Conservation (phyloP, 108 stramenopile species). For the Conticribra guillardii region DNA sequence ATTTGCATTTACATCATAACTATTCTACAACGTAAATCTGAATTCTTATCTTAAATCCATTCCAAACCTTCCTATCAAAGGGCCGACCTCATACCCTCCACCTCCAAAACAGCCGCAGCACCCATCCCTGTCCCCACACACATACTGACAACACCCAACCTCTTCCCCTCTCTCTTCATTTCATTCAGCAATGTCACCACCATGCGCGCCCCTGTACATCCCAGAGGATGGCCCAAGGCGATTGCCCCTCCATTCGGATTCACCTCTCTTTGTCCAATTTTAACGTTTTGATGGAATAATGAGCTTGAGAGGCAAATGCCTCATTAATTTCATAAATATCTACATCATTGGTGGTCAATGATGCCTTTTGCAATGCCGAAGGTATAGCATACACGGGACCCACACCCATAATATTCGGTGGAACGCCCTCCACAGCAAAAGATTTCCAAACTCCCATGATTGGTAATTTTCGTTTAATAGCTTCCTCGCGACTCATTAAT, state of each 20-base stretch:
- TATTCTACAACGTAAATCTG: no score
- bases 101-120: slow-evolving; percentile 94
- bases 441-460: slow-evolving; percentile 84
- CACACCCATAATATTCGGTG: slow-evolving; percentile 93
- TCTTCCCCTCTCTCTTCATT: slow-evolving; percentile 69
- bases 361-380: slow-evolving; percentile 64
- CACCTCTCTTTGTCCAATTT: slow-evolving; percentile 67
- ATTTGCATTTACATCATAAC: no score
- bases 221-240: slow-evolving; percentile 96
- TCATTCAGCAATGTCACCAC: slow-evolving; percentile 91
- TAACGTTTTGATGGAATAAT: slow-evolving; percentile 76
- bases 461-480: slow-evolving; percentile 64
- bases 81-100: slow-evolving; percentile 48
- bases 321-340: slow-evolving; percentile 98
- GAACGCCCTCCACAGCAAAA: slow-evolving; percentile 89
- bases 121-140: slow-evolving; percentile 99
- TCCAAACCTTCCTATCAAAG: slow-evolving; percentile 21
- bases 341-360: slow-evolving; percentile 70
- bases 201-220: slow-evolving; percentile 93
- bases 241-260: slow-evolving; percentile 98
- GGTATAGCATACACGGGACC: slow-evolving; percentile 95
- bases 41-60: no score
- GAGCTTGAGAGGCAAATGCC: slow-evolving; percentile 94
- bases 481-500: slow-evolving; percentile 84
- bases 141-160: slow-evolving; percentile 91